A percentile compares a stretch with the other conserved stretches of the same genome.
phyloP scores from a whole-genome alignment of 306 rosid genomes.

The Fragaria ananassa region DNA sequence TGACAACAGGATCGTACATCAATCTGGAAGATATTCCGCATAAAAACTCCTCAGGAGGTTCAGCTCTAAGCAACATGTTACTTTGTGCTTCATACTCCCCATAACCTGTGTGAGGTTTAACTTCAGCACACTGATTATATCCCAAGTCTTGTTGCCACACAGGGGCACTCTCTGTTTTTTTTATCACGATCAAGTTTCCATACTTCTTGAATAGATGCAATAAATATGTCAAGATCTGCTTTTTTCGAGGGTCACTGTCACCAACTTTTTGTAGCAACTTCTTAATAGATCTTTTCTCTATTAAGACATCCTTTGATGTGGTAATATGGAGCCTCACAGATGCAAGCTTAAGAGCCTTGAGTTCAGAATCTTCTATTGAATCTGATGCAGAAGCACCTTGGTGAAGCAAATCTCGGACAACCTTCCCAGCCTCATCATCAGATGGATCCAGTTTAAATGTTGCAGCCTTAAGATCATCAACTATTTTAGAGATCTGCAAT shows the following conservation, averaged over 20 bases:
- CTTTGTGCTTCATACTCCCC: slow-evolving; percentile 27
- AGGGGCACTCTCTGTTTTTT: slow-evolving; percentile 35
- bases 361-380: slow-evolving; percentile 45
- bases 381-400: slow-evolving; percentile 41
- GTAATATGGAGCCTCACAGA: slow-evolving; percentile 58
- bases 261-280: slow-evolving; percentile 46
- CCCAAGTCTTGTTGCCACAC: slow-evolving; percentile 31
- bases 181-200: slow-evolving; percentile 34
- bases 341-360: slow-evolving; percentile 56
- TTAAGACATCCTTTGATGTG: slow-evolving; percentile 45
- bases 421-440: slow-evolving; percentile 74
- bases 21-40: slow-evolving; percentile 72
- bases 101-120: slow-evolving; percentile 16
- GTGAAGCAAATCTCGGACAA: slow-evolving; percentile 48
- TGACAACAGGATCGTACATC: slow-evolving; percentile 89
- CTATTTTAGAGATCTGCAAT: slow-evolving; percentile 68
- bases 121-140: slow-evolving; percentile 23
- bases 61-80: slow-evolving; percentile 32
- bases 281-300: slow-evolving; percentile 63
- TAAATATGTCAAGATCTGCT: slow-evolving; percentile 55
- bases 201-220: slow-evolving; percentile 50
- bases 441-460: slow-evolving; percentile 52
- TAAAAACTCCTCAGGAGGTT: slow-evolving; percentile 59
- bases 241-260: slow-evolving; percentile 40
- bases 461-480: slow-evolving; percentile 52